Conservation (phyloP, 352 stramenopile species). For the Pythium pyrilobum region DNA sequence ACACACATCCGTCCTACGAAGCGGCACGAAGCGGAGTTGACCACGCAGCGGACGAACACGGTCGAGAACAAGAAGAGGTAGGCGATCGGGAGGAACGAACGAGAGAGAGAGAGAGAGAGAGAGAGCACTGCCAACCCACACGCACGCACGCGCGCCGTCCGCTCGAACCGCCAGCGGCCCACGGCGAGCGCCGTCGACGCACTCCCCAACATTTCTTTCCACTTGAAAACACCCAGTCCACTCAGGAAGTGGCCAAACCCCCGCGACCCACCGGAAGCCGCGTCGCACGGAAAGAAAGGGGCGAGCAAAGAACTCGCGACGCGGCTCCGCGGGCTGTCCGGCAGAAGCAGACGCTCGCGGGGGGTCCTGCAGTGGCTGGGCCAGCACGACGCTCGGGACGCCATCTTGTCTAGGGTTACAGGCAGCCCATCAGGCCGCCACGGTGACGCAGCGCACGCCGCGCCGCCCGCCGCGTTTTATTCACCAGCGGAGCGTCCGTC, state of each 20-base stretch:
- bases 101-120: not conserved
- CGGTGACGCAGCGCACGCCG: slow-evolving; percentile 4
- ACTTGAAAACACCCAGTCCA: slow-evolving; percentile 27
- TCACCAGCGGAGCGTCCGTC: no score
- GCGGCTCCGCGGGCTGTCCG: not conserved
- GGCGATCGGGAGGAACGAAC: not conserved
- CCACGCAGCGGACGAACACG: not conserved
- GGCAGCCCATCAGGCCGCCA: slow-evolving; percentile 48
- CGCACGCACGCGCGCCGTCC: not conserved
- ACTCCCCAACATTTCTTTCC: slow-evolving; percentile 73
- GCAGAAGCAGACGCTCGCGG: not conserved
- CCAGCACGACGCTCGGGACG: no score
- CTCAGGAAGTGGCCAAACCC: not conserved
- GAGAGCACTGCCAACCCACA: not conserved
- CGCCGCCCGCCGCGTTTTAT: not conserved
- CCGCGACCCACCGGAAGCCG: slow-evolving; percentile 3
- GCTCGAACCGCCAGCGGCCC: not conserved
- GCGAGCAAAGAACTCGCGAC: slow-evolving; percentile 50
- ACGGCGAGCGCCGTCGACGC: slow-evolving; percentile 20
- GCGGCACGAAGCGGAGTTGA: not conserved
- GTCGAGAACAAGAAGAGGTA: not conserved
- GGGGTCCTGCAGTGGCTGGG: slow-evolving; percentile 23
- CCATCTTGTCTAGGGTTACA: slow-evolving; percentile 63
- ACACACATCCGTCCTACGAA: not conserved
- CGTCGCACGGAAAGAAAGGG: slow-evolving; percentile 63